Evolutionary conservation across 257 asterid species (phyloP).

Genomic region (Solanum bulbocastanum): DNA sequence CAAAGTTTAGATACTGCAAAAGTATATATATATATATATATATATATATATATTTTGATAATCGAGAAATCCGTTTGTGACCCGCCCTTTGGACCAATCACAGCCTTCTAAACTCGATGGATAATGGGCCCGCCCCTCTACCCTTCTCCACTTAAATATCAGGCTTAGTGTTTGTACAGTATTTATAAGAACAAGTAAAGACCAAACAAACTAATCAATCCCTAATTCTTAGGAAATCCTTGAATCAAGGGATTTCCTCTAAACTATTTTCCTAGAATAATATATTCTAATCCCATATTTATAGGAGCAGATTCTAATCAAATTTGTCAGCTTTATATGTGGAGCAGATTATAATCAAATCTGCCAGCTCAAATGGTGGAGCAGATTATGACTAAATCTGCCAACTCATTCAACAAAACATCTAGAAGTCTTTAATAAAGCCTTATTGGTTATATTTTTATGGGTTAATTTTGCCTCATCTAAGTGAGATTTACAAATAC

Average conservation of each 20-base stretch:
- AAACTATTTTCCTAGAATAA: not conserved
- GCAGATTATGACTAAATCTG: not conserved
- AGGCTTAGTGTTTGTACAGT: not conserved
- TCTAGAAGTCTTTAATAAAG: not conserved
- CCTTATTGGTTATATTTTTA: not conserved
- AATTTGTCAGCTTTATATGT: too few species aligned
- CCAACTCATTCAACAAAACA: not conserved
- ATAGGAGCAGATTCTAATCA: too few species aligned
- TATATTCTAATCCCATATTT: not conserved
- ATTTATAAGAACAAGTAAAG: not conserved
- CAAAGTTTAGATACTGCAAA: not conserved
- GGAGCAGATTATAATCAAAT: not conserved
- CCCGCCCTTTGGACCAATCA: too few species aligned
- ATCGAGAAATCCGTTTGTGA: too few species aligned
- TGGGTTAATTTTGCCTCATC: not conserved
- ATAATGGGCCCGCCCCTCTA: too few species aligned
- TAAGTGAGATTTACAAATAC: not conserved
- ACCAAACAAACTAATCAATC: not conserved
- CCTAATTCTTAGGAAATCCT: not conserved
- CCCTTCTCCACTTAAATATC: too few species aligned
- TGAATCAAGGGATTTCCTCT: not conserved
- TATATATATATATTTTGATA: too few species aligned
- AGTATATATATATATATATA: not conserved
- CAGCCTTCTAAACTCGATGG: too few species aligned
- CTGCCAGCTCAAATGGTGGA: not conserved